phyloP scores from a whole-genome alignment of 805 yeast species.

The Saccharomyces kudriavzevii region DNA sequence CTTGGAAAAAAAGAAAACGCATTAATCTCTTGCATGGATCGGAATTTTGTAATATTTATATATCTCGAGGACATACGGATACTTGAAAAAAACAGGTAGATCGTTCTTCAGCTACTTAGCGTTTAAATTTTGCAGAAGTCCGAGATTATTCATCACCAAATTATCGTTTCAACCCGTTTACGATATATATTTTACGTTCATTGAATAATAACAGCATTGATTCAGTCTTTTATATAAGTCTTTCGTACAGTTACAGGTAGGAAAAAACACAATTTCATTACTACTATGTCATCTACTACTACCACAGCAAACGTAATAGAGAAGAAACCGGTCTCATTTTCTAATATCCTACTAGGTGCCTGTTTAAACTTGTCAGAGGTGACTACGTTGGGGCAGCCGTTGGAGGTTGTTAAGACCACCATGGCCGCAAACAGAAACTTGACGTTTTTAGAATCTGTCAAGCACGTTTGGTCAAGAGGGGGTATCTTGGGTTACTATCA shows the following conservation, averaged over 20 bases:
- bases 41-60: not conserved
- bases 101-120: not conserved
- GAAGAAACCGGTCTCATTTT: slow-evolving; percentile 80
- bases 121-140: not conserved
- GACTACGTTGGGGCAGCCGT: slow-evolving; percentile 91
- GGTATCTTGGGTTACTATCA: slow-evolving; percentile 90
- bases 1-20: not conserved
- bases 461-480: slow-evolving; percentile 85
- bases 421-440: slow-evolving; percentile 93
- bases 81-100: not conserved
- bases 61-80: not conserved
- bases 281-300: not conserved
- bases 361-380: slow-evolving; percentile 88
- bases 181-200: not conserved
- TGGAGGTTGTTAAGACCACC: slow-evolving; percentile 92
- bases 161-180: not conserved
- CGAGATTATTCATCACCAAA: not conserved
- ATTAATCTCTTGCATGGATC: not conserved
- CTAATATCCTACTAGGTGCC: slow-evolving; percentile 89
- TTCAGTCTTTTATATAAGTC: not conserved
- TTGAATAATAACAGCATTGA: not conserved
- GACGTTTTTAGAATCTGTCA: slow-evolving; percentile 56
- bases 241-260: not conserved
- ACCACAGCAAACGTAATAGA: slow-evolving; percentile 30
- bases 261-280: not conserved